These are phyloP conservation scores for Carex kokanica DNA, from an alignment of 176 grass and related monocot species.

Conservation along the genomic window DNA sequence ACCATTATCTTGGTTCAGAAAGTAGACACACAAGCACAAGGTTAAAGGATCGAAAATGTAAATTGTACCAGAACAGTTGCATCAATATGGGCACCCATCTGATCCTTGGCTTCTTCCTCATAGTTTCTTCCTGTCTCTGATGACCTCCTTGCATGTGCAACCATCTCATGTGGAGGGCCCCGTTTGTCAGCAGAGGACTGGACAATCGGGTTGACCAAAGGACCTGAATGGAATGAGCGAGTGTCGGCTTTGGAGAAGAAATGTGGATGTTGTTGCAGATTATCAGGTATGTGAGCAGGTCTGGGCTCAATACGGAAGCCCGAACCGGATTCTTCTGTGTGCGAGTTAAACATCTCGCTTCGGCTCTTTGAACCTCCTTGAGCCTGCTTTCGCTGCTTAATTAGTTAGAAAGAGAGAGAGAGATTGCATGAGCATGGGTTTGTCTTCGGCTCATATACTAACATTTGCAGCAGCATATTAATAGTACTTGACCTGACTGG, in stretches of 20 bases:
- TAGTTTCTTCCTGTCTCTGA: constrained; percentile 43
- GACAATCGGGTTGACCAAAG: constrained; percentile 59
- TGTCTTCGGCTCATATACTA: neutral
- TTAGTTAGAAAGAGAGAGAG: neutral
- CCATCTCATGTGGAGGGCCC: constrained; percentile 1
- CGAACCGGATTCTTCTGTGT: constrained; percentile 73
- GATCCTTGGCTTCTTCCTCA: constrained; percentile 35
- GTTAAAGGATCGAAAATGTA: neutral
- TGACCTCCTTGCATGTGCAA: constrained; percentile 18
- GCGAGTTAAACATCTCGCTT: constrained; percentile 87
- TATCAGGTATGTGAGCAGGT: constrained; percentile 40
- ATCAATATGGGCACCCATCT: constrained; percentile 20
- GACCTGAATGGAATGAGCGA: constrained; percentile 82
- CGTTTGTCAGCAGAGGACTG: constrained; percentile 2
- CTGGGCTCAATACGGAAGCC: constrained; percentile 91
- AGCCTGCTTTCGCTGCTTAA: constrained; percentile 67
- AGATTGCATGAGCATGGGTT: neutral
- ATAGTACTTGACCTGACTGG: neutral
- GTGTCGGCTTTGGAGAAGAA: constrained; percentile 29
- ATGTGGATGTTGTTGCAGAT: constrained; percentile 35
- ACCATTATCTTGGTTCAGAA: constrained; percentile 26
- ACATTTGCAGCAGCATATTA: neutral
- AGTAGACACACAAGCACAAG: constrained; percentile 30
- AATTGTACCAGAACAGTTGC: constrained; percentile 27
- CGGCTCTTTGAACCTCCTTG: constrained; percentile 66